Evolutionary conservation across 331 rosid species (phyloP).

Genomic region (Phaseolus coccineus): DNA sequence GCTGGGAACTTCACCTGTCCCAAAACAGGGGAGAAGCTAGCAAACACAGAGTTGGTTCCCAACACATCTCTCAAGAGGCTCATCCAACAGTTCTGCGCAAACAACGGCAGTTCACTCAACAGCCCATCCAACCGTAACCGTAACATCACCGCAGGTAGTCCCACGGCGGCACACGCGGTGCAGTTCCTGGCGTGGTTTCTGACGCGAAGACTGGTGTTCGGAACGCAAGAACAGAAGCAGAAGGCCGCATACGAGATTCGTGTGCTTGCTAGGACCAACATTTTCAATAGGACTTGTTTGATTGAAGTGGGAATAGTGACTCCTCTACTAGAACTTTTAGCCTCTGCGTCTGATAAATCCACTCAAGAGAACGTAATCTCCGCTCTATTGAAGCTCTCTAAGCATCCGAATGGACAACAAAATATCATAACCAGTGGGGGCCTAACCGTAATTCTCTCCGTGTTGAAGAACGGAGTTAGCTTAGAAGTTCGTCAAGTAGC

Average conservation of each 20-base stretch:
- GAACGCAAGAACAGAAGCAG: conserved; percentile 53
- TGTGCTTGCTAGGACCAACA: conserved; percentile 64
- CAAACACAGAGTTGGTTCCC: conserved; percentile 60
- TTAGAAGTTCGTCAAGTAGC: conserved; percentile 69
- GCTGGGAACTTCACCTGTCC: conserved; percentile 77
- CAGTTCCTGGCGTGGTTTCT: conserved; percentile 67
- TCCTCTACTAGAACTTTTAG: conserved; percentile 55
- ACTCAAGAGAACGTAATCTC: conserved; percentile 66
- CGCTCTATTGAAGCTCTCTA: conserved; percentile 76
- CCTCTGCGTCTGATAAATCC: conserved; percentile 44
- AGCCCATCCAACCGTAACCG: conserved; percentile 29
- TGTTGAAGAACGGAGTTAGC: conserved; percentile 59
- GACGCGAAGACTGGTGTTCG: conserved; percentile 59
- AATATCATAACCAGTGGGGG: conserved; percentile 59
- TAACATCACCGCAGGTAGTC: conserved; percentile 57
- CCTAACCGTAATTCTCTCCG: conserved; percentile 47
- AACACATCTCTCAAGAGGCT: conserved; percentile 61
- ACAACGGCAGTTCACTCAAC: conserved; percentile 48
- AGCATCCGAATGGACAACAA: conserved; percentile 61
- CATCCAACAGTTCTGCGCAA: conserved; percentile 60
- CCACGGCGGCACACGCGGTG: conserved; percentile 55
- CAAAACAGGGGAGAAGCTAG: conserved; percentile 78
- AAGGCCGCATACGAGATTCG: conserved; percentile 85
- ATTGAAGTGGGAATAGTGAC: conserved; percentile 63
- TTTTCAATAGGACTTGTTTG: conserved; percentile 74